Percentiles rank a stretch among this genome's conserved stretches.
Evolutionary conservation across 1,284 basidiomycete genomes (phyloP).

Genomic region (Sutorius eximius): DNA sequence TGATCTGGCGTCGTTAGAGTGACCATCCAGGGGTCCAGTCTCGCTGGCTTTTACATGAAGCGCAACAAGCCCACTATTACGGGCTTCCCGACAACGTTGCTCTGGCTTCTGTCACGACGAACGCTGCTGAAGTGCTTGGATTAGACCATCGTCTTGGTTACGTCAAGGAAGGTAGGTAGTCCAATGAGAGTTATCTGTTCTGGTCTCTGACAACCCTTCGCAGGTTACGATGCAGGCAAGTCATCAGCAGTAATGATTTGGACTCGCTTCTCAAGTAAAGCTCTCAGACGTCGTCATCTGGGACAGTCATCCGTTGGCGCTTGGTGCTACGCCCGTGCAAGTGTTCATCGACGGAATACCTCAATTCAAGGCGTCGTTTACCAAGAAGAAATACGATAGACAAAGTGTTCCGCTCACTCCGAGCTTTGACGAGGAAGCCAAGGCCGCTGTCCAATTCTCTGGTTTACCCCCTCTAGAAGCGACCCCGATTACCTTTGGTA

Average conservation of each 20-base stretch:
- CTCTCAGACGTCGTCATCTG: constrained; percentile 79
- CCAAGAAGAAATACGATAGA: constrained; percentile 47
- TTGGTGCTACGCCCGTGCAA: constrained; percentile 71
- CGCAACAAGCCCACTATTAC: constrained; percentile 67
- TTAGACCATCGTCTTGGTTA: constrained; percentile 68
- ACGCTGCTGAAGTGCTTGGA: constrained; percentile 61
- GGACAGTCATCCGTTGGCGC: constrained; percentile 81
- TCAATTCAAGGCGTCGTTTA: constrained; percentile 47
- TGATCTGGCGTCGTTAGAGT: constrained; percentile 38
- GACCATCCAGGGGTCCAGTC: constrained; percentile 71
- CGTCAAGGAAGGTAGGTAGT: constrained; percentile 45
- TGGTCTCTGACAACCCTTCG: not conserved
- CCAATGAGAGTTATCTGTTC: not conserved
- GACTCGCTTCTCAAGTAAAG: not conserved
- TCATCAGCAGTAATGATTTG: not conserved
- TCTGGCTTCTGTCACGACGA: constrained; percentile 61
- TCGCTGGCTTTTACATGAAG: constrained; percentile 68
- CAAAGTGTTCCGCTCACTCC: constrained; percentile 59
- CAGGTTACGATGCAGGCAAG: constrained; percentile 38
- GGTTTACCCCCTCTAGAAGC: constrained; percentile 64
- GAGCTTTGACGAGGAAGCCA: constrained; percentile 60
- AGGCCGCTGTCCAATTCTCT: constrained; percentile 53
- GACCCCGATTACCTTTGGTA: constrained; percentile 22
- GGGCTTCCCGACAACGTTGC: constrained; percentile 46
- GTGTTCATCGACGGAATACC: constrained; percentile 71